Base-by-base conservation (phyloP, 2,329 filamentous ascomycete genomes). In the Cercospora sojina region DNA sequence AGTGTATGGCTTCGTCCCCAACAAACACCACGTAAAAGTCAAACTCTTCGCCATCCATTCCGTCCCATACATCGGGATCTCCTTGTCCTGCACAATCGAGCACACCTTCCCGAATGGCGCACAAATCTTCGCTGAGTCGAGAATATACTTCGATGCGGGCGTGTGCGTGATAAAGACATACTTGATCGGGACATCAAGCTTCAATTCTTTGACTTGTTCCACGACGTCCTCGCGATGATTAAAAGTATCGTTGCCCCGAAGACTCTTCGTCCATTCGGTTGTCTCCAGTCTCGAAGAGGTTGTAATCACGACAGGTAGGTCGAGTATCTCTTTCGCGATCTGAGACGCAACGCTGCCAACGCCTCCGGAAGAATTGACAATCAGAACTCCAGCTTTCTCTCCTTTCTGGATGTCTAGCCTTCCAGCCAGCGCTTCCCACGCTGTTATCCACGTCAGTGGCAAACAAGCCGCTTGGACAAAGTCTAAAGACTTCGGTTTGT, bases 311-410 rank as follows among this genome's bases (percentile, higher is more conserved):
- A 59, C 63, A 3, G 64, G 64, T 9, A 70, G 43, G 4, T 62
- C 57, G 23, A 70, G 66, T 3, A 70, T 64, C 5, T 74, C 67
- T 0, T 80, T 74, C 1, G 81, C 82, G 62, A 84, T 79, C 70
- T 83, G 82, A 5, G 76, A 79, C 2, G 80, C 80, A 7, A 81
- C 77, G 12, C 77, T 78, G 7, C 82, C 82, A 29, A 83, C 79
- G 8, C 75, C 82, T 31, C 82, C 82, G 2, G 78, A 77, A 1
- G 81, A 82, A 65, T 83, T 83, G 69, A 83, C 78, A 66, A 83
- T 83, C 23, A 84, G 66, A 12, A 82, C 72, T 5, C 64, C 67
- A 1, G 38, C 47, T 2, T 58, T 59, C 64, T 81, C 79, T 2
- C 74, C 75, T 57, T 77, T 71, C 18, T 71, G 60, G 27, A 80